Evolutionary conservation across 208 protist genomes (phyloP), one percentile per base, ranked within the genome.

Genomic region (Vickermania ingenoplastis): DNA sequence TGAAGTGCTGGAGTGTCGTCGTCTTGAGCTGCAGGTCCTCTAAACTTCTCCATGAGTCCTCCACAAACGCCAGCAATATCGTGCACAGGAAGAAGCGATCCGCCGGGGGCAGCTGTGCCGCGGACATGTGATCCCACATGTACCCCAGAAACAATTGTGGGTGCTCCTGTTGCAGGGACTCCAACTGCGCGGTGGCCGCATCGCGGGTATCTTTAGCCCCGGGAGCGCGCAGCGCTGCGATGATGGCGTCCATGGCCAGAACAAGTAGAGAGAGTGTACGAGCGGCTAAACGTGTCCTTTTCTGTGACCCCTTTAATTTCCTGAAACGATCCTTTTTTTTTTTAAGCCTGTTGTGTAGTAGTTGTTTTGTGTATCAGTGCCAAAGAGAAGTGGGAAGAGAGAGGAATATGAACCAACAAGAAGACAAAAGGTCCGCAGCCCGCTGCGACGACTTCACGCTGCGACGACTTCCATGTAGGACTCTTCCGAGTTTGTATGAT

Each of bases 61-160:
- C 67, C 13, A 91, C 58, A 72, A 94, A 94, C 4, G 73, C 41
- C 5, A 83, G 27, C 0, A 91, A 70, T 0, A 71, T 45, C 1
- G 81, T 75, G 65, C 67, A 80, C 1, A 79, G 31, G 59, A 91
- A 94, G 60, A 94, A 94, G 4, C 87, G 83, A 13, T 81, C 75
- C 0, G 52, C 7, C 36, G 36, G 11, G 17, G 52, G 11, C 1
- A 66, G 36, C 17, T 66, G 22, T 5, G 63, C 0, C 0, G 73
- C 78, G 1, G 76, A 61, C 49, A 94, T 67, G 4, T 58, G 25
- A 14, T 69, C 56, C 41, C 61, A 94, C 11, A 81, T 86, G 67
- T 77, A 76, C 31, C 58, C 45, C 5, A 94, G 70, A 63, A 94
- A 94, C 0, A 55, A 67, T 3, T 65, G 60, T 0, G 87, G 83